Percentiles rank a stretch among this genome's conserved stretches.
These are phyloP conservation scores for Trichoderma virens DNA, from an alignment of 495 filamentous ascomycete genomes.

Conservation along the genomic window DNA sequence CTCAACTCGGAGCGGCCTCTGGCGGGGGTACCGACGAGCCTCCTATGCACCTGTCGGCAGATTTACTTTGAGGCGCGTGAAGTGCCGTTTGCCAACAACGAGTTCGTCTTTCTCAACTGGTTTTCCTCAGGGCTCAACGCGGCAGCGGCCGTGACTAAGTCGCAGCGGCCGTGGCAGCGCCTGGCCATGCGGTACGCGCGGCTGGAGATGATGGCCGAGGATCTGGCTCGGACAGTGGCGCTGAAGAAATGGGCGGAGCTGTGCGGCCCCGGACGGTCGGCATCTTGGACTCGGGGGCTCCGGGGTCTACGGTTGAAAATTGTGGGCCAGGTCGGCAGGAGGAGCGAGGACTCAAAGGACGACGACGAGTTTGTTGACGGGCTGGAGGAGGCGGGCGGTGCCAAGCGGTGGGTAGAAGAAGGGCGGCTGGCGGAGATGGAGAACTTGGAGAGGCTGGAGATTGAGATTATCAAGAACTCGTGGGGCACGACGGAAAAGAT, in stretches of 20 bases:
- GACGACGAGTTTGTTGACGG: slow-evolving; percentile 15
- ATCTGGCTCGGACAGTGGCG: slow-evolving; percentile 15
- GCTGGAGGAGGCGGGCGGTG: not conserved
- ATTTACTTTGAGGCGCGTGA: slow-evolving; percentile 26
- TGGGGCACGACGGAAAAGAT: slow-evolving; percentile 12
- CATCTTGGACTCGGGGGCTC: slow-evolving; percentile 20
- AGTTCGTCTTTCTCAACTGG: slow-evolving; percentile 31
- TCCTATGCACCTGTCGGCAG: slow-evolving; percentile 24
- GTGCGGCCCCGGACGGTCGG: slow-evolving; percentile 15
- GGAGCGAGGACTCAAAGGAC: slow-evolving; percentile 8
- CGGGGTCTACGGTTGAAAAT: slow-evolving; percentile 24
- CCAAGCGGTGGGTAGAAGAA: slow-evolving; percentile 13
- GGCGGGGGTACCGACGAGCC: slow-evolving; percentile 22
- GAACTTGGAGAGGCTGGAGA: slow-evolving; percentile 19
- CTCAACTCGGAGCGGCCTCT: slow-evolving; percentile 24
- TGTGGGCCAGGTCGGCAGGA: slow-evolving; percentile 4
- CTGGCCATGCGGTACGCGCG: slow-evolving; percentile 25
- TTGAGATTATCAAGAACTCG: slow-evolving; percentile 18
- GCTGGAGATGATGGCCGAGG: slow-evolving; percentile 21
- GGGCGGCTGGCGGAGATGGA: slow-evolving; percentile 13
- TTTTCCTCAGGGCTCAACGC: slow-evolving; percentile 26
- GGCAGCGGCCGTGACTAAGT: slow-evolving; percentile 20
- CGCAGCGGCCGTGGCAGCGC: slow-evolving; percentile 25
- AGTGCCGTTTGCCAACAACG: slow-evolving; percentile 28
- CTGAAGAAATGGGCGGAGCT: slow-evolving; percentile 23